Conservation (phyloP, 2,329 filamentous ascomycete species). For the Penicillium brevicompactum region DNA sequence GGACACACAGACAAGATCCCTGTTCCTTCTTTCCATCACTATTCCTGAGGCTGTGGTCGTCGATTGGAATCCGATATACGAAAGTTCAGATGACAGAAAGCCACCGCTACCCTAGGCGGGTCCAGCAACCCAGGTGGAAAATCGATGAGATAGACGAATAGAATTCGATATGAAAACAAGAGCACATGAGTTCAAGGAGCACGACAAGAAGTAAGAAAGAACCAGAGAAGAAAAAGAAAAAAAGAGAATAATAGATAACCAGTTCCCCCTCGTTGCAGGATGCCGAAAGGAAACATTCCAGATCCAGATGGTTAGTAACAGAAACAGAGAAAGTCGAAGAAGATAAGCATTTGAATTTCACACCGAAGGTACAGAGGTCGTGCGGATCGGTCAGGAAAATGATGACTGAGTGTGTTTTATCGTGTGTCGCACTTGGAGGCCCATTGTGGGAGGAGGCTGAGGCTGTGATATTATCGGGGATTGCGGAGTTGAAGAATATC, state of each 20-base stretch:
- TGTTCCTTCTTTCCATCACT: background rate
- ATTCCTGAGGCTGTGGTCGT: background rate
- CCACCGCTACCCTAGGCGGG: conserved; percentile 2
- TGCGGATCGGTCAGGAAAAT: conserved; percentile 19
- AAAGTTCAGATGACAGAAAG: background rate
- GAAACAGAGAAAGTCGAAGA: conserved; percentile 14
- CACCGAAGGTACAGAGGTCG: conserved; percentile 23
- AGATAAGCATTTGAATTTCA: conserved; percentile 16
- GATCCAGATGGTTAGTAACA: conserved; percentile 26
- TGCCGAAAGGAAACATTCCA: conserved; percentile 26
- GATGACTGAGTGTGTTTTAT: conserved; percentile 15
- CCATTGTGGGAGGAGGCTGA: conserved; percentile 8
- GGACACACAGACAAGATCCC: background rate
- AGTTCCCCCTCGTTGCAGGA: conserved; percentile 22
- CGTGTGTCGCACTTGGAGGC: conserved; percentile 21
- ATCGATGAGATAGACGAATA: conserved; percentile 8
- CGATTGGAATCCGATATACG: conserved; percentile 1
- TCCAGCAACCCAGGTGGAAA: background rate
- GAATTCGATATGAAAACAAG: conserved; percentile 12
- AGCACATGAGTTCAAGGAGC: conserved; percentile 21
- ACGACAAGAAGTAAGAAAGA: conserved; percentile 17
- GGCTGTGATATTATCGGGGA: conserved; percentile 16
- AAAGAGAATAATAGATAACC: conserved; percentile 25
- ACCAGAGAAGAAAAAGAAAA: conserved; percentile 7
- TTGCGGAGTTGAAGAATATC: conserved; percentile 16